Base-by-base conservation (phyloP, 257 asterid genomes). In the Leptodermis oblonga region DNA sequence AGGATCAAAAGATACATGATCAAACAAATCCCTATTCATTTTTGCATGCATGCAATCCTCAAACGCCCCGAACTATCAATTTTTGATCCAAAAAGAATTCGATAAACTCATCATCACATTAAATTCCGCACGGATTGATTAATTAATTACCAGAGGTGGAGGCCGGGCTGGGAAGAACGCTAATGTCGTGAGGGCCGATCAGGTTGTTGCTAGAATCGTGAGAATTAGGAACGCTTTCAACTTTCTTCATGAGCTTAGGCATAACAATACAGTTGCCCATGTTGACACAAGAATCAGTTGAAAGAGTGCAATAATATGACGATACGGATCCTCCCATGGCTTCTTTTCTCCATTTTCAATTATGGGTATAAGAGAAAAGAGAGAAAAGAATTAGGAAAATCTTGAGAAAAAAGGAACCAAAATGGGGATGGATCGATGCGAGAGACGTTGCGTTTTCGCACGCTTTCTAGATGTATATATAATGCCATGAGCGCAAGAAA, bases 181-280 rank as follows among this genome's bases (percentile, higher is more conserved):
- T 14, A 26, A 36, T 43, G 45, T 66, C 39, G 22, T 67, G 46
- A 1, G n/a, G 42, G 26, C n/a, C n/a, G n/a, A n/a, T n/a, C n/a
- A 70, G 62, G 17, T 0, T 33, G 13, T 55, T 72, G 70, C 33
- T 9, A 30, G 61, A 28, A 41, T 51, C 59, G 13, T 28, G 17
- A 37, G 48, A 31, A 63, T 53, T 62, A 14, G 7, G 23, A 60
- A 28, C 33, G 39, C 23, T 28, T 13, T 63, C 75, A 22, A 45
- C 49, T 62, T n/a, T 75, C 68, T 75, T 59, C 25, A n/a, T n/a
- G n/a, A n/a, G 20, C 51, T 49, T 48, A 58, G 74, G 59, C 3
- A 18, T 54, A 7, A 7, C 22, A 36, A 75, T 41, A 59, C 75
- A 75, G 67, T 75, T 75, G 20, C 79, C 75, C 72, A 75, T 70